These are phyloP conservation scores for Chamaecyparis obtusa DNA, from an alignment of 75 land plant genomes.

Conservation along the genomic window DNA sequence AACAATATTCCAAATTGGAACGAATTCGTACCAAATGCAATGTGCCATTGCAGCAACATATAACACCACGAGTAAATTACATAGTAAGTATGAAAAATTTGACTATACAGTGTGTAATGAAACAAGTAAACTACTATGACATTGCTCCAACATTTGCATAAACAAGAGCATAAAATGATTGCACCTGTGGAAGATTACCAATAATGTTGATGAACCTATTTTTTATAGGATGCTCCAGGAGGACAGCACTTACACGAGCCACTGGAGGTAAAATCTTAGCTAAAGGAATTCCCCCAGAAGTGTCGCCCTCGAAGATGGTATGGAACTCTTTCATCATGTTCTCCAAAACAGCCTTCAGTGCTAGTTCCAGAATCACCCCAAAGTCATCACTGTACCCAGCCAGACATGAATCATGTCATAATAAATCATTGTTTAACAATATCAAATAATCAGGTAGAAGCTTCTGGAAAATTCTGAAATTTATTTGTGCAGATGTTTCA, in stretches of 20 bases:
- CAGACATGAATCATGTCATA: neutral
- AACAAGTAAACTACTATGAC: neutral
- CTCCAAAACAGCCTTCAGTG: conserved; percentile 52
- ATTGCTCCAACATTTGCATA: conserved; percentile 14
- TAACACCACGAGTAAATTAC: neutral
- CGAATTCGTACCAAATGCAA: neutral
- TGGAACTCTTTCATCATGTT: conserved; percentile 52
- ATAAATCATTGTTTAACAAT: neutral
- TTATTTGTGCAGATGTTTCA: too few species aligned
- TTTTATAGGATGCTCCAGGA: conserved; percentile 62
- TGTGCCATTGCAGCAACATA: neutral
- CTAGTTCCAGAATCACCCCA: conserved; percentile 44
- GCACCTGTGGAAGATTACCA: conserved; percentile 56
- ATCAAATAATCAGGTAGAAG: too few species aligned
- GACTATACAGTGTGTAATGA: neutral
- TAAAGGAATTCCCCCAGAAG: conserved; percentile 48
- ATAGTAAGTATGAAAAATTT: neutral
- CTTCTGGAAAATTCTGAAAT: too few species aligned
- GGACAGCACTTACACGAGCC: conserved; percentile 37
- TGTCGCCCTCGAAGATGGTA: conserved; percentile 20
- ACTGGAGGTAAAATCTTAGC: conserved; percentile 79
- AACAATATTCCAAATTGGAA: neutral
- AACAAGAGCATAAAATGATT: conserved; percentile 52
- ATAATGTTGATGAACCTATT: conserved; percentile 58
- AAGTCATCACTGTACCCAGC: conserved; percentile 68